These are phyloP conservation scores for Apiospora aurea DNA, from an alignment of 2,329 filamentous ascomycete genomes.

Conservation along the genomic window DNA sequence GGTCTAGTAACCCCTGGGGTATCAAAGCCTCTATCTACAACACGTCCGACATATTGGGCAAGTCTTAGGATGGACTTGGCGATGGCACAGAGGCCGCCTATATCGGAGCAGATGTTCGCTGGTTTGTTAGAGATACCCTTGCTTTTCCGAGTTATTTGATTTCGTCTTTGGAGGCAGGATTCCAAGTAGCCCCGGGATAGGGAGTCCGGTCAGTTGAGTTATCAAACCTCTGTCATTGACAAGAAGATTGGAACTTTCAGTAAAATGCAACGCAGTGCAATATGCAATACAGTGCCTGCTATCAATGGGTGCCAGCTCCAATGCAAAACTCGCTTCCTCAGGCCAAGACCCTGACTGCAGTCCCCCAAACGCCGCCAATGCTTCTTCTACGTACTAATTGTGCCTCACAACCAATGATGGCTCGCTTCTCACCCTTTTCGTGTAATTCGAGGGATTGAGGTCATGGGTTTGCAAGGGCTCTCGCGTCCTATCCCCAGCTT, in stretches of 20 bases:
- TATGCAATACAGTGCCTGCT: background rate
- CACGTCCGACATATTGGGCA: slow-evolving; percentile 50
- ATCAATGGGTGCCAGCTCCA: background rate
- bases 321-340: background rate
- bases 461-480: background rate
- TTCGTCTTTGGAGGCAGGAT: background rate
- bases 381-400: background rate
- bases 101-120: background rate
- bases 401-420: background rate
- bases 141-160: slow-evolving; percentile 20
- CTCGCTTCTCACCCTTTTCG: background rate
- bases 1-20: slow-evolving; percentile 65
- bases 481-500: background rate
- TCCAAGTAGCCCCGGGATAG: background rate
- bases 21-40: slow-evolving; percentile 66
- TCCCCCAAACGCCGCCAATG: slow-evolving; percentile 2
- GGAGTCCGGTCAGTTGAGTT: background rate
- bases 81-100: background rate
- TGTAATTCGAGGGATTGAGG: background rate
- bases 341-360: background rate
- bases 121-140: slow-evolving; percentile 26
- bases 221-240: background rate
- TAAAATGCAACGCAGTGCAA: background rate
- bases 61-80: slow-evolving; percentile 27
- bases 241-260: background rate